phyloP scores from a whole-genome alignment of 148 eudicot genomes.

The Polygonum maritimum region DNA sequence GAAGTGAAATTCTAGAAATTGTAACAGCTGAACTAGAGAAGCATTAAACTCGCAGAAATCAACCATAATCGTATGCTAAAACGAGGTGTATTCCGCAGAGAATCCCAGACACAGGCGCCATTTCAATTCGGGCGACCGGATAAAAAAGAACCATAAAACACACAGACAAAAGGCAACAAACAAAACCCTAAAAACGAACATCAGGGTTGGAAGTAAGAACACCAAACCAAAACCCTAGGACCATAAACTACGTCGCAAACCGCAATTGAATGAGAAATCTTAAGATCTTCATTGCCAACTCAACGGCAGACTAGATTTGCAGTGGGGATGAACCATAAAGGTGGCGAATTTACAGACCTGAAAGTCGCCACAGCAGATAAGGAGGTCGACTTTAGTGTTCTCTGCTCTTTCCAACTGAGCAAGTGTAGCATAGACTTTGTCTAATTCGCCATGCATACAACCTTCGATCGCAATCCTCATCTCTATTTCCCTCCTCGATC shows the following conservation, averaged over 20 bases:
- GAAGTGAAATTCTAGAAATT: not conserved
- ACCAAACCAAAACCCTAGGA: not conserved
- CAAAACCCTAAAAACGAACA: not conserved
- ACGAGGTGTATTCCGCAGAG: not conserved
- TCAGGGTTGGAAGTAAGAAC: too few relatives aligned
- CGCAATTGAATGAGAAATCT: not conserved
- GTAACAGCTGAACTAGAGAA: not conserved
- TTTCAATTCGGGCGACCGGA: not conserved
- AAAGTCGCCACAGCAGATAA: slow-evolving; percentile 93
- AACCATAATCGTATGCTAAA: not conserved
- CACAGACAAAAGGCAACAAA: not conserved
- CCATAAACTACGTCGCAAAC: not conserved
- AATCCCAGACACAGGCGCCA: not conserved
- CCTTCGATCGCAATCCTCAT: slow-evolving; percentile 98
- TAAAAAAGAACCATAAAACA: not conserved
- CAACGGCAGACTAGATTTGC: not conserved
- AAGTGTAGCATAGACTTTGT: slow-evolving; percentile 75
- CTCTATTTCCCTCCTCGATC: not conserved
- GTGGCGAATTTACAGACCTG: slow-evolving; percentile 38
- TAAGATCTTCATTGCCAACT: not conserved
- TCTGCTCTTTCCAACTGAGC: slow-evolving; percentile 64
- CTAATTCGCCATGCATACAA: slow-evolving; percentile 98
- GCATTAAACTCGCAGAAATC: not conserved
- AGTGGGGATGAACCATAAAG: not conserved
- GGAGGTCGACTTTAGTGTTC: slow-evolving; percentile 78